Conservation (phyloP, 2,329 filamentous ascomycete genomes). For the Aciculosporium take region DNA sequence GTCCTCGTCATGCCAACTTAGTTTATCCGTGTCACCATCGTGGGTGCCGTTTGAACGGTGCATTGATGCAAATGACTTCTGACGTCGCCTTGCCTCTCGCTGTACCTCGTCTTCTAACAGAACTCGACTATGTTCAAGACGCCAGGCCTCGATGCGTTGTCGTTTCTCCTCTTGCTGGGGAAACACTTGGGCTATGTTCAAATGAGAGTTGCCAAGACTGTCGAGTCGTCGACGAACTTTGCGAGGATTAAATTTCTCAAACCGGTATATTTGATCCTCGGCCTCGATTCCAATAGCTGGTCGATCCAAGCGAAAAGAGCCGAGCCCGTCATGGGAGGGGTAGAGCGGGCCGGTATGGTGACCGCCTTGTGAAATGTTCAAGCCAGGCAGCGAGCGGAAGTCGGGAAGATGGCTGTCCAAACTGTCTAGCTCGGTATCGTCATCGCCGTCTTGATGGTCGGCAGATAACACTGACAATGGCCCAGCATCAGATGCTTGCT, state of each 20-base stretch:
- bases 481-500: slow-evolving; percentile 30
- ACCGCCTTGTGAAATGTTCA: slow-evolving; percentile 12
- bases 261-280: slow-evolving; percentile 78
- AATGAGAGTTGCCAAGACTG: slow-evolving; percentile 35
- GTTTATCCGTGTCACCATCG: slow-evolving; percentile 23
- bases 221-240: slow-evolving; percentile 42
- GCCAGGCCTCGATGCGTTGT: slow-evolving; percentile 80
- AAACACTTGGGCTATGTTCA: slow-evolving; percentile 38
- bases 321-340: slow-evolving; percentile 85
- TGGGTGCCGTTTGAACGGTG: slow-evolving; percentile 15
- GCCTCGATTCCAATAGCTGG: slow-evolving; percentile 39
- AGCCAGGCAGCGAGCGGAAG: slow-evolving; percentile 50
- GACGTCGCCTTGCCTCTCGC: slow-evolving; percentile 59
- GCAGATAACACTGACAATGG: slow-evolving; percentile 24
- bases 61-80: slow-evolving; percentile 42
- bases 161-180: slow-evolving; percentile 58
- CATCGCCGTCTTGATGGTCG: slow-evolving; percentile 32
- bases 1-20: slow-evolving; percentile 41
- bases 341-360: slow-evolving; percentile 52
- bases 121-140: slow-evolving; percentile 75
- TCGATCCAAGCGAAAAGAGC: slow-evolving; percentile 60
- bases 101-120: slow-evolving; percentile 83
- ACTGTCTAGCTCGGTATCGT: slow-evolving; percentile 76
- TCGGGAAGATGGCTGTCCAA: slow-evolving; percentile 84
- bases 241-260: slow-evolving; percentile 70